Conservation (phyloP, 768 basidiomycete genomes). For the Agrocybe pediades region DNA sequence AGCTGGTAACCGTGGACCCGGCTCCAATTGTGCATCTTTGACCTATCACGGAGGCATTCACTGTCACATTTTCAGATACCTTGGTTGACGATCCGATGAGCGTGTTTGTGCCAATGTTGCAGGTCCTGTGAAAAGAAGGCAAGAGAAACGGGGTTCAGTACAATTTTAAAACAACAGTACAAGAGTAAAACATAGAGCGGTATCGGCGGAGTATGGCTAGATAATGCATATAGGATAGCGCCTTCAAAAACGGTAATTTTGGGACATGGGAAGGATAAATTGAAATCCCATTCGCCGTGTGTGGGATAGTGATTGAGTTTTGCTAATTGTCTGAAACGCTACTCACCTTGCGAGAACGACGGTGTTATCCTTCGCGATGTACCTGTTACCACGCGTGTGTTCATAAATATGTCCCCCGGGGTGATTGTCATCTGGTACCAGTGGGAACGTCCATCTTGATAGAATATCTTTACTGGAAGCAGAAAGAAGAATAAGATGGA, state of each 20-base stretch:
- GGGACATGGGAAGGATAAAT: background rate
- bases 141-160: background rate
- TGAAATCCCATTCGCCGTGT: background rate
- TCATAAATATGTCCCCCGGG: constrained; percentile 84
- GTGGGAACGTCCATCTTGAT: constrained; percentile 91
- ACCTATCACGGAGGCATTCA: constrained; percentile 80
- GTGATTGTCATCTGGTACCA: constrained; percentile 93
- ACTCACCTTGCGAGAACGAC: constrained; percentile 82
- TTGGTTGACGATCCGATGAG: constrained; percentile 82
- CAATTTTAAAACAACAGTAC: background rate
- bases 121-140: constrained; percentile 52
- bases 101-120: constrained; percentile 77
- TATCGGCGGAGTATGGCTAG: background rate
- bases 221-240: background rate
- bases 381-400: constrained; percentile 85
- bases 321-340: background rate
- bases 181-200: background rate
- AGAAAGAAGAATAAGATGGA: constrained; percentile 2
- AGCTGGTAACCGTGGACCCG: constrained; percentile 65
- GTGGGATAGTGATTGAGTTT: background rate
- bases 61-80: constrained; percentile 64
- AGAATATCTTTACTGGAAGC: constrained; percentile 83
- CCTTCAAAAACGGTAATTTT: background rate
- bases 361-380: constrained; percentile 77
- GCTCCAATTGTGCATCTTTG: constrained; percentile 72